Evolutionary conservation across 768 basidiomycete genomes (phyloP), one percentile per base, ranked within the genome.

Genomic region (Tephrocybe sp.): DNA sequence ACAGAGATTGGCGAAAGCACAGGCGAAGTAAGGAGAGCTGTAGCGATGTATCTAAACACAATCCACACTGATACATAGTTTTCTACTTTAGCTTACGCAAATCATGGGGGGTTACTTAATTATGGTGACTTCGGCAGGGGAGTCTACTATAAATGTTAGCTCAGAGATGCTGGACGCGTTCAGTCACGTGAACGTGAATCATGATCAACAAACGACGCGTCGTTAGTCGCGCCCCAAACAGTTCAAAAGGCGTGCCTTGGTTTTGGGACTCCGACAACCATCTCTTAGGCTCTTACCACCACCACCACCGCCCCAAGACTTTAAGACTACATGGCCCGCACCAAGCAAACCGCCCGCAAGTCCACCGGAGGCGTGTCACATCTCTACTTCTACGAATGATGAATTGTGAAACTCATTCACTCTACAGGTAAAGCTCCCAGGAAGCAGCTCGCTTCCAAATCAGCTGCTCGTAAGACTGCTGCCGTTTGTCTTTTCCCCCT

Each of bases 301-400:
- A 65, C 53, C 58, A 63, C 40, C 30, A 17, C n/a, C n/a, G n/a
- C 48, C 14, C 49, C 48, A 42, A 36, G 33, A 10, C 44, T 34
- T 25, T 18, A 4, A 18, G 2, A 24, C 36, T 58, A 61, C 68
- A 87, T 87, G 85, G 85, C 85, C 42, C 85, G 85, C 51, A 87
- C 85, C 48, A 85, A 87, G 70, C 85, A 87, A 75, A 86, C 85
- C 46, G 85, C 85, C 43, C 84, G 84, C 74, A 87, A 87, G 72
- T 85, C 84, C 43, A 87, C 85, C 50, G 85, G 85, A 78, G 85
- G 85, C 81, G 61, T 11, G 61, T 60, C 25, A 17, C 36, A 21
- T 32, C 45, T 41, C 21, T 55, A 2, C 8, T 30, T 39, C 39
- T 34, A 23, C n/a, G 32, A 14, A 9, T 12, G 9, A 36, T n/a